Base-by-base conservation (phyloP, 768 basidiomycete genomes). In the Panus rudis region DNA sequence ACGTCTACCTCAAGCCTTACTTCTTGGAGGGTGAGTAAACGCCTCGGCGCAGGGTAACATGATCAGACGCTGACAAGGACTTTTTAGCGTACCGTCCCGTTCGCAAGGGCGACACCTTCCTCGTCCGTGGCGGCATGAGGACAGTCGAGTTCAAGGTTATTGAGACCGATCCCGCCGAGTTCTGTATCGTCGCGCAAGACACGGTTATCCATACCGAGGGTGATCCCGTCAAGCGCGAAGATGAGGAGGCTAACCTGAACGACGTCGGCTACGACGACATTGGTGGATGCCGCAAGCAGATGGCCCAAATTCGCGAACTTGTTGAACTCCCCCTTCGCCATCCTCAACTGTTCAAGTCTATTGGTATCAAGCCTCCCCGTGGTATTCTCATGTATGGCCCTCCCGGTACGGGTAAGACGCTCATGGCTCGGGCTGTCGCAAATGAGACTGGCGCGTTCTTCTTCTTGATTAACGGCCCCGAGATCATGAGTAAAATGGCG, bases 401-500 rank as follows among this genome's bases (percentile, higher is more conserved):
- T 51, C 94, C 94, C 25, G 96, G 96, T 73, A 98, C 94, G 17
- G 96, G 96, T 75, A 99, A 98, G 72, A 98, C 96, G 5, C 78
- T 99, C 52, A 99, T 99, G 94, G 96, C 96, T 40, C 84, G 96
- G 54, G 96, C 96, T 6, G 96, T 99, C 37, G 96, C 96, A 51
- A 99, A 99, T 63, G 96, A 99, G 68, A 99, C 96, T 21, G 96
- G 96, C 39, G 96, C 96, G 13, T 99, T 99, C 79, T 99, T 99
- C 78, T 99, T 99, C 83, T 71, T 98, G 39, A 99, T 99, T 70
- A 99, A 98, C 60, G 96, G 96, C 42, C 96, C 96, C 40, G 96
- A 99, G 67, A 98, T 99, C 63, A 99, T 99, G 96, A 90, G 86
- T 55, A 98, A 99, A 75, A 99, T 99, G 96, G 96, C 96, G 41